Evolutionary conservation across 345 rosid genomes (phyloP).

Genomic region (Eucalyptus pauciflora): DNA sequence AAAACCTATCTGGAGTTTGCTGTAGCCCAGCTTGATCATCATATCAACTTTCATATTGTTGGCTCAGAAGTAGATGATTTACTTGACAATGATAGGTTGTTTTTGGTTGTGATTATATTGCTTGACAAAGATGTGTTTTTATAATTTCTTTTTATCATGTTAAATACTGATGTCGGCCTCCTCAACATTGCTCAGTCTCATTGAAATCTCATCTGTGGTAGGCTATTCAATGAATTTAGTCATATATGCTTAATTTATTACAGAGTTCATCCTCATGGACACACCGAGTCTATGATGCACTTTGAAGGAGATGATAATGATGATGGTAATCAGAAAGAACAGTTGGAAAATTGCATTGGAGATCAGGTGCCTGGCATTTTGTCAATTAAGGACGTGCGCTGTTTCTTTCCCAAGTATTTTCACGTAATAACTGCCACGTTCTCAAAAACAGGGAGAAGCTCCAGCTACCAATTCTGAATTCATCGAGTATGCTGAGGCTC

Average conservation of each 20-base stretch:
- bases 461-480: slow-evolving; percentile 29
- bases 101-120: neutral
- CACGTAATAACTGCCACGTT: neutral
- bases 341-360: slow-evolving; percentile 24
- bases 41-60: neutral
- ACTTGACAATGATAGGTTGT: neutral
- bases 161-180: neutral
- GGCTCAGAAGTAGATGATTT: neutral
- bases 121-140: neutral
- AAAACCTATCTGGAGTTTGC: neutral
- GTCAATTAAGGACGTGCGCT: neutral
- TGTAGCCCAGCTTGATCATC: neutral
- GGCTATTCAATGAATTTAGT: neutral
- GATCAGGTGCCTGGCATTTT: slow-evolving; percentile 31
- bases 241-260: neutral
- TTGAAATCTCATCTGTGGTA: neutral
- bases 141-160: neutral
- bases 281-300: slow-evolving; percentile 14
- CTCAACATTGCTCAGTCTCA: neutral
- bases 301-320: slow-evolving; percentile 14
- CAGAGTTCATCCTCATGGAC: slow-evolving; percentile 44
- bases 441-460: slow-evolving; percentile 38
- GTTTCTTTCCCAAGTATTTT: neutral
- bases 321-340: slow-evolving; percentile 20
- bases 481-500: slow-evolving; percentile 75